A percentile compares a stretch with the other conserved stretches of the same genome.
Evolutionary conservation across 129 eudicot species (phyloP).

Genomic region (Chrysanthemum makinoi): DNA sequence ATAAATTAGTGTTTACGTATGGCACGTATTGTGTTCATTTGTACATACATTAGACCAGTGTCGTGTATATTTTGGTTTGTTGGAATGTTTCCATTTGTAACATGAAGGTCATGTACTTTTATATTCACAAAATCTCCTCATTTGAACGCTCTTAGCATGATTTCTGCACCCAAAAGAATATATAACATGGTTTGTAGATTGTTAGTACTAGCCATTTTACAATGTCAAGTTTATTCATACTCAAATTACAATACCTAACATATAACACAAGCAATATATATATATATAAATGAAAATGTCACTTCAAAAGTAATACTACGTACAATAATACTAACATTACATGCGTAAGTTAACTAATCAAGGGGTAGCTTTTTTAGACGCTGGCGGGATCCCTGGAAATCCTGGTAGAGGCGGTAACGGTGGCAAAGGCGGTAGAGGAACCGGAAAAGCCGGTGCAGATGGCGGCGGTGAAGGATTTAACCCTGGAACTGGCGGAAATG

Average conservation of each 20-base stretch:
- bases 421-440: constrained; percentile 48
- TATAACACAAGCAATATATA: background rate
- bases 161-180: no score
- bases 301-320: constrained; percentile 23
- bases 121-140: no score
- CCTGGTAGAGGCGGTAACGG: constrained; percentile 59
- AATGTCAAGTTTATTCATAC: constrained; percentile 15
- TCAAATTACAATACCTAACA: background rate
- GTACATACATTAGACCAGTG: no score
- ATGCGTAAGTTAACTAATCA: constrained; percentile 17
- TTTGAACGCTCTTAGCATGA: no score
- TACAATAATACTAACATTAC: constrained; percentile 9
- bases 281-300: background rate
- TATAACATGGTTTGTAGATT: no score
- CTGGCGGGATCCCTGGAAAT: constrained; percentile 63
- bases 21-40: no score
- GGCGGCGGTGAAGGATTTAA: constrained; percentile 23
- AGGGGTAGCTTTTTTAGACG: constrained; percentile 29
- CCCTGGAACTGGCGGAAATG: constrained; percentile 19
- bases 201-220: background rate
- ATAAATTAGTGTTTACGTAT: no score
- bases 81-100: no score
- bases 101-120: no score
- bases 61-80: no score
- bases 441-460: constrained; percentile 28